Evolutionary conservation across 225 moss, liverwort and hornwort genomes (phyloP), one percentile per base, ranked within the genome.

Genomic region (Sphagnum tenellum): DNA sequence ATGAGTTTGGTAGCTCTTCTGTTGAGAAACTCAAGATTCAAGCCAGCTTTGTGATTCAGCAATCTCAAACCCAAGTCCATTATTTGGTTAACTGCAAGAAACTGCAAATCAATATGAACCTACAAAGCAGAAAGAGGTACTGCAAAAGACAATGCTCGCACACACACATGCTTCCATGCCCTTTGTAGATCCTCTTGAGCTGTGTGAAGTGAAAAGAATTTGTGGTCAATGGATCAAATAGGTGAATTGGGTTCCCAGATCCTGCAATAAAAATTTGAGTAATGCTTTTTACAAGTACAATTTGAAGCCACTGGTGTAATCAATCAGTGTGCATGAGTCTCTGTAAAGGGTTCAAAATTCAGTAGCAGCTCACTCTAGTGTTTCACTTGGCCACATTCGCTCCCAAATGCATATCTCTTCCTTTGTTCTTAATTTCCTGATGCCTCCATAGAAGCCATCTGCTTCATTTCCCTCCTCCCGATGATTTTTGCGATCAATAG

Each of bases 341-440:
- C 77, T 70, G 8, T 54, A 59, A 60, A 48, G 11, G 47, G 29
- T 29, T 29, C 29, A 29, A 29, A 29, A 45, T 7, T 4, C 7
- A 12, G 13, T 47, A 63, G 55, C 12, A 72, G 66, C 56, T 80
- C 70, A 85, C 72, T 85, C 80, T 67, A 85, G 63, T 12, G 75
- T 78, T 69, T 85, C 84, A 49, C 67, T 81, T 64, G 94, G 94
- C 91, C 91, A 95, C 44, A 95, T 71, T 8, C 70, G 70, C 67
- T 84, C 89, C 94, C 94, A 95, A 29, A 87, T 89, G 76, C 68
- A 79, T 63, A 95, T 95, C 66, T 91, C 94, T 47, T 88, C 82
- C 76, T 85, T 88, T 49, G 89, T 86, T 49, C 75, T 80, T 49
- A 95, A 73, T 61, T 95, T 95, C 69, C 94, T 73, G 76, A 95